These are phyloP conservation scores for Tetraselmis chui DNA, from an alignment of 139 green algal genomes.

Conservation along the genomic window DNA sequence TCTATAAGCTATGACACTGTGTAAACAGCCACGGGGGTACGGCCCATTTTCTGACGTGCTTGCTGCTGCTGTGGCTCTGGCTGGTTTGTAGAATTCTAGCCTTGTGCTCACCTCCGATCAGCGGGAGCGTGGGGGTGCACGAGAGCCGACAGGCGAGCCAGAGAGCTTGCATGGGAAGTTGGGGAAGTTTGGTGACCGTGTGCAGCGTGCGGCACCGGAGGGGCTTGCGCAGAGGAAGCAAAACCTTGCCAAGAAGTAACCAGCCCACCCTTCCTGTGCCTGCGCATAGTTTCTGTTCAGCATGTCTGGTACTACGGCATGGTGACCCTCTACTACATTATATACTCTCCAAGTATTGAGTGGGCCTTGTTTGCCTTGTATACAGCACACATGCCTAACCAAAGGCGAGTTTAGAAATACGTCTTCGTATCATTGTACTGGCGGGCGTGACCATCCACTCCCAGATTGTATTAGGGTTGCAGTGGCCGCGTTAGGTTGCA, in stretches of 20 bases:
- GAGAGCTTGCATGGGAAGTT: conserved; percentile 79
- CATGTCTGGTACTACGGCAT: too few relatives aligned
- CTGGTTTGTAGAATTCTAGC: conserved; percentile 78
- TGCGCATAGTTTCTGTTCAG: too few relatives aligned
- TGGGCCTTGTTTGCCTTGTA: too few relatives aligned
- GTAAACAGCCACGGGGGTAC: too few relatives aligned
- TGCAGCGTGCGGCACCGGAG: conserved; percentile 48
- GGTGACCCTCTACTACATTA: neutral
- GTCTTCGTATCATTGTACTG: too few relatives aligned
- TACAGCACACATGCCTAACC: too few relatives aligned
- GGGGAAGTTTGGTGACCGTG: conserved; percentile 87
- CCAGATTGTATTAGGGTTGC: too few relatives aligned
- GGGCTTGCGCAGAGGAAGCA: conserved; percentile 55
- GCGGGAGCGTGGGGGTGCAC: conserved; percentile 58
- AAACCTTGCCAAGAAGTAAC: conserved; percentile 46
- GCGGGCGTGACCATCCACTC: too few relatives aligned
- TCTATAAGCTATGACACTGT: neutral
- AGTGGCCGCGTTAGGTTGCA: too few relatives aligned
- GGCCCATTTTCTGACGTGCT: too few relatives aligned
- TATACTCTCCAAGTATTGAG: neutral
- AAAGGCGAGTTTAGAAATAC: too few relatives aligned
- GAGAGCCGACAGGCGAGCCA: conserved; percentile 85
- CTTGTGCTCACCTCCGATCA: conserved; percentile 91
- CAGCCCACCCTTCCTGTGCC: neutral
- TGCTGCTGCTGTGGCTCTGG: neutral